Evolutionary conservation across 1,284 basidiomycete species (phyloP).

Genomic region (Pterula multifida): DNA sequence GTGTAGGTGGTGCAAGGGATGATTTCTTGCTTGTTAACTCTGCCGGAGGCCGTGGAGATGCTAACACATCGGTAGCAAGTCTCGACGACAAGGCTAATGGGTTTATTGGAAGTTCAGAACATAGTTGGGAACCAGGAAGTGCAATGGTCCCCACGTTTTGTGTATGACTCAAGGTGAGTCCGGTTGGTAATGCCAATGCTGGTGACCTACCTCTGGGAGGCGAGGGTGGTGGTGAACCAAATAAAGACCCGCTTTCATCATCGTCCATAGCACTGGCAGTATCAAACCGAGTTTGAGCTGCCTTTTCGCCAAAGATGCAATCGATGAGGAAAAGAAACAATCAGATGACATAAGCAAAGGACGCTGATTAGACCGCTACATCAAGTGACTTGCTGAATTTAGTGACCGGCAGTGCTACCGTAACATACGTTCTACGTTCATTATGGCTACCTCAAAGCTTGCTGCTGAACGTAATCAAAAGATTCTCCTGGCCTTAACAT

Average conservation of each 20-base stretch:
- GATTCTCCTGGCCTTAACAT: conserved; percentile 50
- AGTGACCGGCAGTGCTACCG: not conserved
- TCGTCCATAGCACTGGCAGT: conserved; percentile 19
- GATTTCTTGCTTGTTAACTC: conserved; percentile 1
- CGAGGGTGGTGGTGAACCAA: conserved; percentile 62
- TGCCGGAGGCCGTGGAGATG: conserved; percentile 27
- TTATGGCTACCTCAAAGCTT: conserved; percentile 29
- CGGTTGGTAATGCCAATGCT: conserved; percentile 41
- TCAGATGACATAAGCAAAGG: not conserved
- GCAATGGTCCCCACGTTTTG: conserved; percentile 92
- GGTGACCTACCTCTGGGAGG: conserved; percentile 66
- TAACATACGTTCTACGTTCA: not conserved
- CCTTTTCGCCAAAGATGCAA: not conserved
- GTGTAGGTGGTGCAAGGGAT: conserved; percentile 5
- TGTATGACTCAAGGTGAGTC: conserved; percentile 22
- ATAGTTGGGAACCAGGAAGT: conserved; percentile 82
- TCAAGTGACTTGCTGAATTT: conserved; percentile 4
- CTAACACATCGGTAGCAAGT: conserved; percentile 18
- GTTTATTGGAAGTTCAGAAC: conserved; percentile 71
- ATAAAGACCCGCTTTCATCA: conserved; percentile 65
- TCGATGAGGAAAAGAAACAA: not conserved
- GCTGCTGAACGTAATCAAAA: conserved; percentile 59
- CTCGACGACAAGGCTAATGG: conserved; percentile 58
- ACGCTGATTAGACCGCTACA: not conserved
- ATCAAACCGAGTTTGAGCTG: not conserved